Evolutionary conservation across 257 asterid genomes (phyloP).

Genomic region (Jacaranda copaia): DNA sequence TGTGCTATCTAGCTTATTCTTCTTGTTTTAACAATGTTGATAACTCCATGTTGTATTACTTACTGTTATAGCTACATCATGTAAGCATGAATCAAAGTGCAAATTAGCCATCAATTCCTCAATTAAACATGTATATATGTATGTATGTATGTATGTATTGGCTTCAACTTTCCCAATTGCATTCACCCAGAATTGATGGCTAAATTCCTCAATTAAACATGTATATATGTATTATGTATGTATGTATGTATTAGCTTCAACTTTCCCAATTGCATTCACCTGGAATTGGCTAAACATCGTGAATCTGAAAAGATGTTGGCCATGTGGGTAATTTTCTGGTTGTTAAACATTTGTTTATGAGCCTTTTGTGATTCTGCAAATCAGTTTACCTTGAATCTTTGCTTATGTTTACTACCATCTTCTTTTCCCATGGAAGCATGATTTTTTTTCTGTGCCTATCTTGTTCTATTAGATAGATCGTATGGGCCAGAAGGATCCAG

Average conservation of each 20-base stretch:
- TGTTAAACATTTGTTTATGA: slow-evolving; percentile 20
- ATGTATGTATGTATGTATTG: neutral
- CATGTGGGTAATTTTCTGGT: slow-evolving; percentile 9
- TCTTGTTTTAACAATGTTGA: neutral
- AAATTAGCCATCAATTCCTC: neutral
- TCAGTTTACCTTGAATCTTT: slow-evolving; percentile 10
- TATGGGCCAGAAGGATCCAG: slow-evolving; percentile 86
- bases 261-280: slow-evolving; percentile 13
- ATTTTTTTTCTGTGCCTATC: neutral
- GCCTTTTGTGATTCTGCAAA: slow-evolving; percentile 13
- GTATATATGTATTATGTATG: too few species aligned
- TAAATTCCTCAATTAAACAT: neutral
- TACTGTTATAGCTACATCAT: neutral
- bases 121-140: too few species aligned
- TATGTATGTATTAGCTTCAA: neutral
- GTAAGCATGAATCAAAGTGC: slow-evolving; percentile 8
- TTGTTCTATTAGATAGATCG: slow-evolving; percentile 74
- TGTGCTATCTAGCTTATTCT: neutral
- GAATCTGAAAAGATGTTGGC: neutral
- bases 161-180: slow-evolving; percentile 17
- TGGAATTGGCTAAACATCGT: slow-evolving; percentile 17
- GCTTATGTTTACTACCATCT: slow-evolving; percentile 27
- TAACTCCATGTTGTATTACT: neutral
- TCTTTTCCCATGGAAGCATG: slow-evolving; percentile 30
- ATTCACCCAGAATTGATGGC: slow-evolving; percentile 17